Evolutionary conservation across 225 moss, liverwort and hornwort species (phyloP), one percentile per base, ranked within the genome.

Genomic region (Pleurozium schreberi): DNA sequence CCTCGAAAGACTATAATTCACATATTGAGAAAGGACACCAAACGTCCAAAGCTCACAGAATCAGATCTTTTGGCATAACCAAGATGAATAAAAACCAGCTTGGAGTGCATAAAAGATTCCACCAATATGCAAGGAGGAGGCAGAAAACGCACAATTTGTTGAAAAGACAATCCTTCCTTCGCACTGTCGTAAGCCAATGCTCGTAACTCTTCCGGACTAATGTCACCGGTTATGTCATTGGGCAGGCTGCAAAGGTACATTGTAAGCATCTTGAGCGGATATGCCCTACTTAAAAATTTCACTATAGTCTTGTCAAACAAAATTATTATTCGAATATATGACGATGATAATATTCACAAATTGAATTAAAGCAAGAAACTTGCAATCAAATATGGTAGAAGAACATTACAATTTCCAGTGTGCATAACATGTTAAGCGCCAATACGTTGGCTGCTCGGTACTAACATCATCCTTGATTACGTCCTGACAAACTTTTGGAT

Each of bases 141-240:
- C 62, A 87, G 68, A 67, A 73, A 86, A 92, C 95, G 93, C 84
- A 98, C 98, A 92, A 99, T 91, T 80, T 99, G 93, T 86, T 92
- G 96, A 21, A 95, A 78, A 58, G 96, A 83, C 80, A 88, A 90
- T 69, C 98, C 96, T 90, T 97, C 95, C 94, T 95, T 99, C 55
- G 94, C 96, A 89, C 95, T 91, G 61, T 96, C 95, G 40, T 99
- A 99, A 15, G 98, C 98, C 90, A 92, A 66, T 84, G 96, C 95
- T 90, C 97, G 95, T 55, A 97, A 91, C 93, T 99, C 98, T 91
- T 99, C 98, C 43, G 96, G 96, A 86, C 96, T 97, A 79, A 97
- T 92, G 92, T 99, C 98, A 85, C 98, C 97, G 18, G 87, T 92
- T 61, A 99, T 93, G 87, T 99, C 98, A 90, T 96, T 97, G 22